Evolutionary conservation across 78 protist genomes (phyloP).

Genomic region (Dictyostelium firmibasis): DNA sequence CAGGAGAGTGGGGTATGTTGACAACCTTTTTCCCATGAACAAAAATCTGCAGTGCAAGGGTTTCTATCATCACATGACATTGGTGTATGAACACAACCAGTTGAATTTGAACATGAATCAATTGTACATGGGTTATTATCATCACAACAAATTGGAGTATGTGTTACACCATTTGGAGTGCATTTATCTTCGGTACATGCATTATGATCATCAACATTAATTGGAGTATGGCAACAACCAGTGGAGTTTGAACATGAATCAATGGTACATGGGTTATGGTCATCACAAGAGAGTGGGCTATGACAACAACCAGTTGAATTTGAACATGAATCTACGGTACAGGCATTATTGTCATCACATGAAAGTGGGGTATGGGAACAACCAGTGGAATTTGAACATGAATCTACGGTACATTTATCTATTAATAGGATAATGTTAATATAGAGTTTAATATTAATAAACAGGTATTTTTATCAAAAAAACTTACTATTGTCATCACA

Average conservation of each 20-base stretch:
- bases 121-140: slow-evolving; percentile 3
- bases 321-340: slow-evolving; percentile 1
- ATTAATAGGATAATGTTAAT: not conserved
- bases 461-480: too few species aligned
- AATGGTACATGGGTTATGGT: not conserved
- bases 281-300: not conserved
- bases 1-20: not conserved
- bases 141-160: not conserved
- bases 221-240: not conserved
- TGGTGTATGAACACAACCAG: not conserved
- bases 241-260: not conserved
- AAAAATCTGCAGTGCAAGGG: slow-evolving; percentile 21
- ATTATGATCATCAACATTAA: too few species aligned
- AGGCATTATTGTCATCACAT: slow-evolving; percentile 43
- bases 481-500: too few species aligned
- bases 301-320: not conserved
- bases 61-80: slow-evolving; percentile 35
- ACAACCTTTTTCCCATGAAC: slow-evolving; percentile 5
- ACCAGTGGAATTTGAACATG: slow-evolving; percentile 20
- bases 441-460: too few species aligned
- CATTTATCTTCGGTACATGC: too few species aligned
- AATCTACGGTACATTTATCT: not conserved
- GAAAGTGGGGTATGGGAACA: slow-evolving; percentile 1
- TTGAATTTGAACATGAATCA: not conserved
- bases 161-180: not conserved